Evolutionary conservation across 257 asterid genomes (phyloP), one percentile per base, ranked within the genome.

Genomic region (Ajuga chamaepitys): DNA sequence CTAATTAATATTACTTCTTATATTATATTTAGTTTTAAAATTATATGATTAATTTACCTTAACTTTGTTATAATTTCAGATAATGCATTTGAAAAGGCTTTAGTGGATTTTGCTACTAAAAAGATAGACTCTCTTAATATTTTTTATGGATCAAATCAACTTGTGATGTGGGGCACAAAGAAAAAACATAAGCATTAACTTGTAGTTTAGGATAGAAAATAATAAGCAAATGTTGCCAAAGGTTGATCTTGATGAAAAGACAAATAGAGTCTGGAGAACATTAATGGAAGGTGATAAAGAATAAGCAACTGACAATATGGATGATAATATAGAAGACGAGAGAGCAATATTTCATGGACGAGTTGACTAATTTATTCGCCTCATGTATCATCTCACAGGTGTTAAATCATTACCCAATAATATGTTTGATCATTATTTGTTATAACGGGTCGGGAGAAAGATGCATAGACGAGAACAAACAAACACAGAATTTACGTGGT

Each of bases 351-450:
- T 68, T 46, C 5, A 20, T 1, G 70, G 52, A 41, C 72, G 78
- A 16, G 42, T 69, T 0, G 42, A 70, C 1, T 12, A 38, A 3
- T 86, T 86, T 42, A 62, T 76, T 57, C 30, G 66, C 4, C 21
- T 58, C 51, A 76, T 84, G 88, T 68, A 48, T 73, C 45, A 9
- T 25, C 18, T 84, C 61, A 82, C 70, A 75, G 92, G 93, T 88
- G 68, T 46, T n/a, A n/a, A n/a, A n/a, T n/a, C n/a, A n/a, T n/a
- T n/a, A n/a, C 12, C 11, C 12, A 40, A 9, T 17, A n/a, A 9
- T 25, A 6, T 3, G 17, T 8, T 9, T 32, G 10, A 0, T 55
- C 16, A 5, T 5, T 3, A 4, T 53, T n/a, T n/a, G n/a, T n/a
- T n/a, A n/a, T n/a, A n/a, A n/a, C n/a, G n/a, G n/a, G n/a, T n/a